A percentile compares a stretch with the other conserved stretches of the same genome.
phyloP scores from a whole-genome alignment of 192 early-diverging fungal genomes.

The Podila epicladia region DNA sequence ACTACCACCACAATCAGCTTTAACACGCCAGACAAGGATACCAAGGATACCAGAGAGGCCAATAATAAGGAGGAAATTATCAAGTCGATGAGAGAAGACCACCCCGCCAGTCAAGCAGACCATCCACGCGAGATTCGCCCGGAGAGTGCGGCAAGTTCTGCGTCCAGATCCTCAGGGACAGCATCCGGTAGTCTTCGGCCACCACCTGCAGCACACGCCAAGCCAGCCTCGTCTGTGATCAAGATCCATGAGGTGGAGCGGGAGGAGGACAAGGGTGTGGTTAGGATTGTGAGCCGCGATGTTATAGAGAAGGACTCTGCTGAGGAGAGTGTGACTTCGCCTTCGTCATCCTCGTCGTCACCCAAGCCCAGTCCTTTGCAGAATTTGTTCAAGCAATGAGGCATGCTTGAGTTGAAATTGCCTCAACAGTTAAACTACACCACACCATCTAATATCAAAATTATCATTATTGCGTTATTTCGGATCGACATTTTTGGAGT shows the following conservation, averaged over 20 bases:
- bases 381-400: too few relatives aligned
- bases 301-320: conserved; percentile 7
- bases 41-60: conserved; percentile 1
- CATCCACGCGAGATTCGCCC: not conserved
- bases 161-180: conserved; percentile 2
- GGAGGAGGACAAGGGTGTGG: conserved; percentile 34
- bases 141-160: not conserved
- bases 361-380: not conserved
- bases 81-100: conserved; percentile 16
- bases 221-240: conserved; percentile 8
- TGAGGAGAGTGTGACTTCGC: not conserved
- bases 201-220: conserved; percentile 11
- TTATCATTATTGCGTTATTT: too few relatives aligned
- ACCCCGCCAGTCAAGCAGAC: conserved; percentile 12
- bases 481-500: too few relatives aligned
- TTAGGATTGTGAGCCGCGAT: conserved; percentile 36
- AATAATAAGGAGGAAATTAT: conserved; percentile 11
- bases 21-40: conserved; percentile 4
- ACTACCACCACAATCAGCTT: conserved; percentile 21
- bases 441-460: too few relatives aligned
- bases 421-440: too few relatives aligned
- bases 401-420: too few relatives aligned
- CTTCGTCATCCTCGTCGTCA: not conserved
- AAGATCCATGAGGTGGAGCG: conserved; percentile 29
- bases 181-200: not conserved